Conservation (phyloP, 345 rosid genomes). For the Pugionium cornutum region DNA sequence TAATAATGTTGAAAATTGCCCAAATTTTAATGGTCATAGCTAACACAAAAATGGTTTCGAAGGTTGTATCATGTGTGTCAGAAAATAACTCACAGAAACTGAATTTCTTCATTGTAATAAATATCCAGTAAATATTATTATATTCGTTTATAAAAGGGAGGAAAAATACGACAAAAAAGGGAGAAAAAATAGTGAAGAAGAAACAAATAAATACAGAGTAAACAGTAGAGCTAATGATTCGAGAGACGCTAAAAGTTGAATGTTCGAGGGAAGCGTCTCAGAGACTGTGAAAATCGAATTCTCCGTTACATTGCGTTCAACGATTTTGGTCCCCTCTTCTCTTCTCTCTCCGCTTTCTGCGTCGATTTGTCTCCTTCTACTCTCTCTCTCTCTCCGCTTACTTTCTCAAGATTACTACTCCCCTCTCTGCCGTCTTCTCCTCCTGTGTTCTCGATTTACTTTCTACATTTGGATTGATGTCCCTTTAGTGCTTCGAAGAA, state of each 20-base stretch:
- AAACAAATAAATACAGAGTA: neutral
- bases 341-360: slow-evolving; percentile 30
- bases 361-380: slow-evolving; percentile 34
- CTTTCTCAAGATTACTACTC: slow-evolving; percentile 15
- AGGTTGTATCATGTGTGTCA: neutral
- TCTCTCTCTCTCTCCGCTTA: slow-evolving; percentile 9
- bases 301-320: slow-evolving; percentile 29
- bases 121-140: neutral
- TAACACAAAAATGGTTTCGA: neutral
- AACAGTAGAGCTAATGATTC: slow-evolving; percentile 26
- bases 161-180: neutral
- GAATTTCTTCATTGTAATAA: neutral
- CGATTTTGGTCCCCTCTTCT: slow-evolving; percentile 29
- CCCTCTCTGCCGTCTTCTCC: slow-evolving; percentile 17
- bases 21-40: too few species aligned
- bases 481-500: slow-evolving; percentile 29
- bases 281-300: slow-evolving; percentile 39
- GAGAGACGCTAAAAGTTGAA: slow-evolving; percentile 26
- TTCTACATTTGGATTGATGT: slow-evolving; percentile 40
- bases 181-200: neutral
- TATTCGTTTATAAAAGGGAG: neutral
- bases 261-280: slow-evolving; percentile 35
- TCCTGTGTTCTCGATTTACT: slow-evolving; percentile 9
- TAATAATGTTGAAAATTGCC: too few species aligned
- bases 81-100: neutral